Evolutionary conservation across 2,329 filamentous ascomycete genomes (phyloP).

Genomic region (Cordyceps farinosa): DNA sequence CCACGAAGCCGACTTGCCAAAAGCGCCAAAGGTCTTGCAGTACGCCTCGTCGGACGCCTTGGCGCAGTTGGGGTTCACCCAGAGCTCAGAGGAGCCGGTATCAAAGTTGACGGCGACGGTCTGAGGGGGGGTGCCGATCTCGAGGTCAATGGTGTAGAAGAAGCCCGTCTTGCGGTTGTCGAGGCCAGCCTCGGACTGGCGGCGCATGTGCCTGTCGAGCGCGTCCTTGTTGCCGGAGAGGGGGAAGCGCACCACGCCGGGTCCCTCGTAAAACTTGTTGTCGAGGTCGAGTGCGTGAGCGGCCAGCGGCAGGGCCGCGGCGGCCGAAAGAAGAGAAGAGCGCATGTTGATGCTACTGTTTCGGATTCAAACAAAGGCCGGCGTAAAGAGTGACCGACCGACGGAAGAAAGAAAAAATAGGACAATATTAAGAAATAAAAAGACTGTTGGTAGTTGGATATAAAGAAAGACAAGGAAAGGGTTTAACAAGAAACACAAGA

Average conservation of each 20-base stretch:
- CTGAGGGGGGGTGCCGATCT: slow-evolving; percentile 37
- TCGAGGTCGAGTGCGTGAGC: slow-evolving; percentile 23
- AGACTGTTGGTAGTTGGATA: slow-evolving; percentile 18
- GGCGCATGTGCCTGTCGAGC: slow-evolving; percentile 27
- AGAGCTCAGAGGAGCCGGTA: slow-evolving; percentile 40
- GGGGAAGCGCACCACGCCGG: slow-evolving; percentile 30
- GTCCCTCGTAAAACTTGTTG: slow-evolving; percentile 17
- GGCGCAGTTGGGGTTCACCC: slow-evolving; percentile 40
- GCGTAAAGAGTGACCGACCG: slow-evolving; percentile 28
- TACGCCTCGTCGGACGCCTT: slow-evolving; percentile 28
- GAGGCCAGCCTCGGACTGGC: slow-evolving; percentile 29
- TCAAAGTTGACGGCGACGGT: slow-evolving; percentile 39
- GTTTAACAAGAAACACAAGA: slow-evolving; percentile 6
- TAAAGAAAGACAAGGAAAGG: slow-evolving; percentile 11
- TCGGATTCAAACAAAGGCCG: slow-evolving; percentile 11
- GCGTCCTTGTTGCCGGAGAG: slow-evolving; percentile 29
- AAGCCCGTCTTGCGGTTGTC: slow-evolving; percentile 29
- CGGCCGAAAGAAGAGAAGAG: slow-evolving; percentile 29
- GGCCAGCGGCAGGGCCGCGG: slow-evolving; percentile 29
- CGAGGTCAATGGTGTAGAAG: slow-evolving; percentile 38
- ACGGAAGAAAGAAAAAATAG: slow-evolving; percentile 9
- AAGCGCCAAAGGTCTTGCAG: slow-evolving; percentile 30
- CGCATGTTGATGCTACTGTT: slow-evolving; percentile 25
- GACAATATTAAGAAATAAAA: slow-evolving; percentile 16
- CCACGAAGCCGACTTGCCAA: slow-evolving; percentile 30